Percentiles rank a stretch among this genome's conserved stretches.
These are phyloP conservation scores for Mucor irregularis DNA, from an alignment of 371 early-diverging fungal genomes.

Conservation along the genomic window DNA sequence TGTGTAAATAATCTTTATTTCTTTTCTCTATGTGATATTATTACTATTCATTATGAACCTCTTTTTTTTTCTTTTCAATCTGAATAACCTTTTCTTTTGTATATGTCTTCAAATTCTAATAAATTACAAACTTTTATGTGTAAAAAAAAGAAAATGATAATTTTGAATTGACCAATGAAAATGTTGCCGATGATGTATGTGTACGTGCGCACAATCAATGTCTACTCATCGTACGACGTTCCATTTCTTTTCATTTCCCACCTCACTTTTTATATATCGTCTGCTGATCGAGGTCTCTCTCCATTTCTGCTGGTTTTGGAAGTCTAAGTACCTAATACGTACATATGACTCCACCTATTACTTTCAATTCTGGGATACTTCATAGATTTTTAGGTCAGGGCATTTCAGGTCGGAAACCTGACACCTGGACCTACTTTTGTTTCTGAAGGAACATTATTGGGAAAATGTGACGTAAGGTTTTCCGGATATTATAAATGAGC, in stretches of 20 bases:
- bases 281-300: neutral
- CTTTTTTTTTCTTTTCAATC: neutral
- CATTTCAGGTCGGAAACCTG: too few relatives aligned
- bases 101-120: neutral
- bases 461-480: too few relatives aligned
- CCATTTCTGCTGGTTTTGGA: neutral
- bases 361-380: too few relatives aligned
- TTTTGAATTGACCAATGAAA: neutral
- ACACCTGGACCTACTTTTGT: too few relatives aligned
- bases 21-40: too few relatives aligned
- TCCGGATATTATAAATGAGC: too few relatives aligned
- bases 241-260: neutral
- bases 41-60: neutral
- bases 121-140: neutral
- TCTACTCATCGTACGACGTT: neutral
- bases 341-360: too few relatives aligned
- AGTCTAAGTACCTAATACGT: neutral
- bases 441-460: too few relatives aligned
- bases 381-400: too few relatives aligned
- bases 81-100: neutral
- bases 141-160: neutral
- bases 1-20: conserved; percentile 1
- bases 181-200: neutral
- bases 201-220: neutral
- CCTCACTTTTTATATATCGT: neutral